Percentiles rank a stretch among this genome's conserved stretches.
These are phyloP conservation scores for Cutaneotrichosporon mucoides DNA, from an alignment of 1,284 basidiomycete species.

Conservation along the genomic window DNA sequence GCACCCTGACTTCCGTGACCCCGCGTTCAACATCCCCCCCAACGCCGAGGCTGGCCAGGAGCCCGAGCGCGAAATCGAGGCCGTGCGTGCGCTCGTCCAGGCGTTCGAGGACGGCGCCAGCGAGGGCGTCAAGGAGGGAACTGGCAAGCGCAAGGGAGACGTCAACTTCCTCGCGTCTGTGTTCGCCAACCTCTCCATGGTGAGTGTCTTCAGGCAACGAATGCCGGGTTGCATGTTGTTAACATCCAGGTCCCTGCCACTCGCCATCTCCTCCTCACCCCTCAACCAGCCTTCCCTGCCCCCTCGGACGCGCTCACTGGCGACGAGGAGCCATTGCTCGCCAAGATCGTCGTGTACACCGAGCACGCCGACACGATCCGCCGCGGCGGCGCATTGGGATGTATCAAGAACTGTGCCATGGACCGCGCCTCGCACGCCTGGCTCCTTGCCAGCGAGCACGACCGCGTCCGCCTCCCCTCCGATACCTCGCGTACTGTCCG, in stretches of 20 bases:
- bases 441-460: slow-evolving; percentile 45
- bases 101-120: slow-evolving; percentile 74
- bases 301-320: slow-evolving; percentile 28
- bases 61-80: slow-evolving; percentile 56
- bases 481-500: slow-evolving; percentile 55
- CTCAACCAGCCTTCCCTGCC: slow-evolving; percentile 44
- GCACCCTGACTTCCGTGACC: slow-evolving; percentile 48
- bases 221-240: neutral
- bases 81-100: slow-evolving; percentile 73
- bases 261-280: slow-evolving; percentile 37
- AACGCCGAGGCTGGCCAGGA: slow-evolving; percentile 60
- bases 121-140: slow-evolving; percentile 53
- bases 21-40: slow-evolving; percentile 52
- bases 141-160: slow-evolving; percentile 60
- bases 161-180: slow-evolving; percentile 87
- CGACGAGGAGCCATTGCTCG: slow-evolving; percentile 67
- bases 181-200: slow-evolving; percentile 81
- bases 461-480: slow-evolving; percentile 44
- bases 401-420: slow-evolving; percentile 61
- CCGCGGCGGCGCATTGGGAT: slow-evolving; percentile 75
- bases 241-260: slow-evolving; percentile 39
- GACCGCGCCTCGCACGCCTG: slow-evolving; percentile 44
- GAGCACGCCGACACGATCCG: slow-evolving; percentile 81
- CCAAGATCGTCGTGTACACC: slow-evolving; percentile 77
- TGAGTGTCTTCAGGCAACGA: slow-evolving; percentile 48